These are phyloP conservation scores for Dipteronia dyeriana DNA, from an alignment of 345 rosid genomes.

Conservation along the genomic window DNA sequence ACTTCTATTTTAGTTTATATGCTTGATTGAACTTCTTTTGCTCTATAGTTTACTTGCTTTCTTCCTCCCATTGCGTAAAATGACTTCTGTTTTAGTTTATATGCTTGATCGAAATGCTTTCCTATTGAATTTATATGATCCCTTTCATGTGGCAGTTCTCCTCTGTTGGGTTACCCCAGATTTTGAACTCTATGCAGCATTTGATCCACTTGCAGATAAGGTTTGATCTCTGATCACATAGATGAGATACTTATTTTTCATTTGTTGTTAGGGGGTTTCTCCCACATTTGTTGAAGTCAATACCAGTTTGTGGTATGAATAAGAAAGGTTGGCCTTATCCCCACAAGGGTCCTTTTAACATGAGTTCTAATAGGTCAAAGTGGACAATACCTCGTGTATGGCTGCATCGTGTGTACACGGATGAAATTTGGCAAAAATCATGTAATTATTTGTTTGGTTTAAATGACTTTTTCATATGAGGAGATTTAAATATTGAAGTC, in stretches of 20 bases:
- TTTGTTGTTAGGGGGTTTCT: neutral
- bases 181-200: constrained; percentile 96
- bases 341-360: no score
- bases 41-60: neutral
- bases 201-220: constrained; percentile 99
- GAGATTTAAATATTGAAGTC: neutral
- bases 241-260: neutral
- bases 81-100: neutral
- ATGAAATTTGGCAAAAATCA: neutral
- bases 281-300: no score
- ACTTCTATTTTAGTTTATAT: neutral
- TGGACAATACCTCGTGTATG: no score
- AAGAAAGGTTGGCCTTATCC: no score
- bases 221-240: constrained; percentile 36
- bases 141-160: constrained; percentile 55
- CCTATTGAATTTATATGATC: constrained; percentile 3
- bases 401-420: no score
- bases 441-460: neutral
- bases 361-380: no score
- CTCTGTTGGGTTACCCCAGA: constrained; percentile 98
- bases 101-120: neutral
- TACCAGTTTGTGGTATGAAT: no score
- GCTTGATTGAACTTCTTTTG: constrained; percentile 1
- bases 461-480: constrained; percentile 5
- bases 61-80: neutral